A percentile compares a stretch with the other conserved stretches of the same genome.
These are phyloP conservation scores for Xylaria scruposa DNA, from an alignment of 495 filamentous ascomycete species.

Conservation along the genomic window DNA sequence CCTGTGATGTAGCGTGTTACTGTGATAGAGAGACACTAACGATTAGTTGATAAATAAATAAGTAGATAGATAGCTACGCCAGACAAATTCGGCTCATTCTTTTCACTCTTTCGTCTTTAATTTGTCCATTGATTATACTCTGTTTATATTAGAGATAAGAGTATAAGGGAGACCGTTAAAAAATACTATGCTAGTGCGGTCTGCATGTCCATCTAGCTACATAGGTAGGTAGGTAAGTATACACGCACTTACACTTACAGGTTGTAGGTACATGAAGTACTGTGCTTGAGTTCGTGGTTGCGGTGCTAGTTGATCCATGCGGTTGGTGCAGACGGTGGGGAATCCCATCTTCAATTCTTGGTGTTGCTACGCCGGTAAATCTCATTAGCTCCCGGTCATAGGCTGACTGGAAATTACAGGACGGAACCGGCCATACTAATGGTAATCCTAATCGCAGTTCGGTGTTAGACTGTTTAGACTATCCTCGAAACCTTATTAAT, in stretches of 20 bases:
- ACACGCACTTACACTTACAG: not conserved
- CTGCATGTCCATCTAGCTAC: too few relatives aligned
- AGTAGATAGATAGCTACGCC: not conserved
- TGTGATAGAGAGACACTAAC: not conserved
- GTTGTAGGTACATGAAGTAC: not conserved
- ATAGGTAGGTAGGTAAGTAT: not conserved
- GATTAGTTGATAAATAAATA: not conserved
- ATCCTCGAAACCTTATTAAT: not conserved
- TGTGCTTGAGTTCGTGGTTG: not conserved
- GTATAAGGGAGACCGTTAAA: not conserved
- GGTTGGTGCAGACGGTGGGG: slow-evolving; percentile 13
- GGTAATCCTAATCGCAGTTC: not conserved
- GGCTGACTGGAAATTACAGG: slow-evolving; percentile 24
- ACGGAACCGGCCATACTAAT: slow-evolving; percentile 13
- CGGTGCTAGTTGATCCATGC: slow-evolving; percentile 3
- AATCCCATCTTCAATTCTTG: not conserved
- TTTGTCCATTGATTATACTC: not conserved
- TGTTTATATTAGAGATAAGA: not conserved
- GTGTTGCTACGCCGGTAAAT: slow-evolving; percentile 8
- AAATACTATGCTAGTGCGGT: not conserved
- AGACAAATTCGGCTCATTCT: not conserved
- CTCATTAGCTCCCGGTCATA: slow-evolving; percentile 21
- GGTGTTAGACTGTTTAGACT: not conserved
- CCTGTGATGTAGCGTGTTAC: not conserved
- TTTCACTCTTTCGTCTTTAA: not conserved